Conservation (phyloP, 257 asterid genomes). For the Plantago ovata region DNA sequence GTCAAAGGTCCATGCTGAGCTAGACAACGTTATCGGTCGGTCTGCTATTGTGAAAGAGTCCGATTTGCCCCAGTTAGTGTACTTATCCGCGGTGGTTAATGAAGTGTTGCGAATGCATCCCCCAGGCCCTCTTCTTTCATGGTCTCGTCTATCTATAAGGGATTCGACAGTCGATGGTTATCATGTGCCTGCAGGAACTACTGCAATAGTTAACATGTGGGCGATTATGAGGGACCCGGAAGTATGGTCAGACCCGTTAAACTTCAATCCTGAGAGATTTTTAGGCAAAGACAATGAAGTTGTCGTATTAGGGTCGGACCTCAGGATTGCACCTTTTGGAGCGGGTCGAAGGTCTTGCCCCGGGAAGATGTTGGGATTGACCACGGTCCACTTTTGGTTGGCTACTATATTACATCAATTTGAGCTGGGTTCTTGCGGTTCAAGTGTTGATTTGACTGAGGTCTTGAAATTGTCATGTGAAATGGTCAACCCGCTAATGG, state of each 20-base stretch:
- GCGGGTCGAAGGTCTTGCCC: constrained; percentile 86
- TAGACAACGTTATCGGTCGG: constrained; percentile 51
- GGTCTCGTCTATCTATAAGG: constrained; percentile 70
- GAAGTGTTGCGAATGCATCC: constrained; percentile 78
- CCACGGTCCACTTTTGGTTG: constrained; percentile 63
- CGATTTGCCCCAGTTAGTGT: constrained; percentile 42
- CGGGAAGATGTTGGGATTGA: constrained; percentile 58
- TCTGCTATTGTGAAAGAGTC: constrained; percentile 49
- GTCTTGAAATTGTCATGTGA: constrained; percentile 51
- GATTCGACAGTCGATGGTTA: constrained; percentile 61
- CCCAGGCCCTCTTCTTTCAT: constrained; percentile 85
- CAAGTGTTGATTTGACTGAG: constrained; percentile 45
- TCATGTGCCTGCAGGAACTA: constrained; percentile 68
- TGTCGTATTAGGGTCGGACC: constrained; percentile 57
- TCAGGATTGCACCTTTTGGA: constrained; percentile 76
- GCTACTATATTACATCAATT: constrained; percentile 58
- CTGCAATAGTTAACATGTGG: constrained; percentile 93
- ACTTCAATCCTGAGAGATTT: constrained; percentile 64
- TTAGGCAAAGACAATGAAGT: constrained; percentile 21
- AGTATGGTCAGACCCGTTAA: constrained; percentile 52
- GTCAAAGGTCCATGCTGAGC: constrained; percentile 50
- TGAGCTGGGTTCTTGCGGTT: constrained; percentile 20
- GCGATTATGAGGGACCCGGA: constrained; percentile 65
- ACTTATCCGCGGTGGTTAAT: constrained; percentile 66
- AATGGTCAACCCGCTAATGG: constrained; percentile 66